These are phyloP conservation scores for Xylaria sp. DNA, from an alignment of 2,329 filamentous ascomycete genomes.

Conservation along the genomic window DNA sequence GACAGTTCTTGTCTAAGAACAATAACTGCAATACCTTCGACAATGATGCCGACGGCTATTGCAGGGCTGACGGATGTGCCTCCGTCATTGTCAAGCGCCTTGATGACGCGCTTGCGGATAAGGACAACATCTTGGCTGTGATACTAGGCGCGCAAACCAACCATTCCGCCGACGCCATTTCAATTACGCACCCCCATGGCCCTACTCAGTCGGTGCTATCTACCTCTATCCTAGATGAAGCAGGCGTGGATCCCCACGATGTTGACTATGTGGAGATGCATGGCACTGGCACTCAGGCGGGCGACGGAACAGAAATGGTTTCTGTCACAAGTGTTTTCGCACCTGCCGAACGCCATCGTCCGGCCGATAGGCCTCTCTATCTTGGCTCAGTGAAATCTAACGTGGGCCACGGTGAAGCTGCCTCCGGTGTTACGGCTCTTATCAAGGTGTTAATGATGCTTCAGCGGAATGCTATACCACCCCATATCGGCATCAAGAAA, in stretches of 20 bases:
- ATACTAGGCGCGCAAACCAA: slow-evolving; percentile 79
- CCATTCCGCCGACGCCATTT: slow-evolving; percentile 80
- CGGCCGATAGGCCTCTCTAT: slow-evolving; percentile 59
- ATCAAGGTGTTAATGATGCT: slow-evolving; percentile 71
- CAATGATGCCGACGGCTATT: slow-evolving; percentile 81
- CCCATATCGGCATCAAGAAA: slow-evolving; percentile 70
- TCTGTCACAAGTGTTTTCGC: slow-evolving; percentile 68
- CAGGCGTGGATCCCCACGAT: slow-evolving; percentile 76
- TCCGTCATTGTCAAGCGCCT: slow-evolving; percentile 79
- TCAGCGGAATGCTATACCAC: slow-evolving; percentile 66
- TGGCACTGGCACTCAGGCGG: slow-evolving; percentile 85
- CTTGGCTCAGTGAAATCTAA: slow-evolving; percentile 70
- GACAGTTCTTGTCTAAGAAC: slow-evolving; percentile 78
- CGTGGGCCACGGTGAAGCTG: slow-evolving; percentile 66
- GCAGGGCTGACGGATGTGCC: slow-evolving; percentile 76
- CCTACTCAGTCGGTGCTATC: slow-evolving; percentile 76
- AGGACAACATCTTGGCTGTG: slow-evolving; percentile 77
- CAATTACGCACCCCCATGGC: slow-evolving; percentile 83
- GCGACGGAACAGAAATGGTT: slow-evolving; percentile 81
- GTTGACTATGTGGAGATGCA: slow-evolving; percentile 90
- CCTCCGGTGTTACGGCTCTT: slow-evolving; percentile 65
- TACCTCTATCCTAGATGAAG: slow-evolving; percentile 70
- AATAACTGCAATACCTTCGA: slow-evolving; percentile 83
- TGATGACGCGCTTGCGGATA: slow-evolving; percentile 76
- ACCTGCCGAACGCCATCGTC: slow-evolving; percentile 52